Conservation (phyloP, 1,139 yeast species). For the Pneumocystis carinii region DNA sequence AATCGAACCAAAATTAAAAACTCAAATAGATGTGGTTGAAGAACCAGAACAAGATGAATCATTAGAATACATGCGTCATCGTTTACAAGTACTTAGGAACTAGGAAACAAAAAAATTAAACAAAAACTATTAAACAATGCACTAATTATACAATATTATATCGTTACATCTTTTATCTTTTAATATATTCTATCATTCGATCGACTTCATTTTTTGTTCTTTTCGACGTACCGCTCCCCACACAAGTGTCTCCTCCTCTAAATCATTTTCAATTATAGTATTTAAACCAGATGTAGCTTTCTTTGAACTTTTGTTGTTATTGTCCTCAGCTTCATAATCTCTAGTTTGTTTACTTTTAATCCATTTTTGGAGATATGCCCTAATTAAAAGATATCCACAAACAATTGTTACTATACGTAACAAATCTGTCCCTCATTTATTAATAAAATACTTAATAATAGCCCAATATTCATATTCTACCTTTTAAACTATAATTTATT, state of each 20-base stretch:
- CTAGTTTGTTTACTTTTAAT: not conserved
- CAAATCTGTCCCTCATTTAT: not conserved
- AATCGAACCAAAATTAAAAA: constrained; percentile 30
- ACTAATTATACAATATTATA: not conserved
- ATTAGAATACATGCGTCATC: constrained; percentile 73
- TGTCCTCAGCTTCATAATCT: not conserved
- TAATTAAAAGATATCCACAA: not conserved
- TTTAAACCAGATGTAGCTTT: not conserved
- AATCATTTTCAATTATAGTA: too few species aligned
- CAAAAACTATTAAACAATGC: not conserved
- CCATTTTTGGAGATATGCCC: not conserved
- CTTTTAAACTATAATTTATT: not conserved
- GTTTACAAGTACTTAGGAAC: constrained; percentile 72
- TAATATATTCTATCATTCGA: not conserved
- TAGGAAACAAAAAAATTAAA: constrained; percentile 20
- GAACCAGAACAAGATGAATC: constrained; percentile 52
- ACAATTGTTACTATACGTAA: not conserved
- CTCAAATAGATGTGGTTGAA: constrained; percentile 24
- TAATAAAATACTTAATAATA: too few species aligned
- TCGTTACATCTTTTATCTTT: too few species aligned
- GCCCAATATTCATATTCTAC: not conserved
- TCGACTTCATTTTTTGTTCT: not conserved
- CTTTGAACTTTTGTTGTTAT: not conserved
- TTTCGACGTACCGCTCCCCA: not conserved
- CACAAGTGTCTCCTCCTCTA: not conserved